phyloP scores from a whole-genome alignment of 2,329 filamentous ascomycete genomes.

The Paecilomyces dactylethromorphus region DNA sequence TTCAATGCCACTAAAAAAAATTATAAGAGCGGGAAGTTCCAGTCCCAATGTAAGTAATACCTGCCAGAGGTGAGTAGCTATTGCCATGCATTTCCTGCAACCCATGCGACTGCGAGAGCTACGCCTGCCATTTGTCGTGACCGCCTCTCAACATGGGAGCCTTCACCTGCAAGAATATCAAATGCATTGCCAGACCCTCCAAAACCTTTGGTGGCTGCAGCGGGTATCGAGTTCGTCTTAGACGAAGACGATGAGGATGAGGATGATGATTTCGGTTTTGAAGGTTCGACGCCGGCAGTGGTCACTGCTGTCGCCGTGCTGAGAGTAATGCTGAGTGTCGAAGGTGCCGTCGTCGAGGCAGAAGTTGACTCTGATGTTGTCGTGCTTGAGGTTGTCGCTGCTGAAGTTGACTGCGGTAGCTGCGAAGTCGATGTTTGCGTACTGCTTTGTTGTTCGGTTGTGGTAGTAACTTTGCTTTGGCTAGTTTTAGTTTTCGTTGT shows the following conservation, averaged over 20 bases:
- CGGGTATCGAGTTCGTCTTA: neutral
- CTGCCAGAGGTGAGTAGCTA: neutral
- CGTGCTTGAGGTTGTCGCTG: neutral
- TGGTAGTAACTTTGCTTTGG: neutral
- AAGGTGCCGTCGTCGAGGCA: neutral
- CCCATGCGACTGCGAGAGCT: neutral
- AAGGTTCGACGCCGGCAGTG: neutral
- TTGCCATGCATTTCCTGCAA: neutral
- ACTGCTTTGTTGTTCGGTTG: neutral
- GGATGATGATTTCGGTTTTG: neutral
- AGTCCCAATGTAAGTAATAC: neutral
- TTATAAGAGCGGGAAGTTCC: neutral
- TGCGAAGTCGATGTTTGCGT: neutral
- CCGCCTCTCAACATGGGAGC: neutral
- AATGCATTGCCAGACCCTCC: slow-evolving; percentile 1
- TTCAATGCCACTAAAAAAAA: neutral
- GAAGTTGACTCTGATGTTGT: neutral
- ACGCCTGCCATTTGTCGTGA: neutral
- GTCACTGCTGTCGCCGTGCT: neutral
- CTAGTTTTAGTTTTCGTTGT: neutral
- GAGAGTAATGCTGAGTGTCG: neutral
- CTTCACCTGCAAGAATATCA: slow-evolving; percentile 1
- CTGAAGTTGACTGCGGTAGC: neutral
- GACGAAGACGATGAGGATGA: neutral
- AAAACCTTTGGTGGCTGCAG: neutral